Conservation (phyloP, 768 basidiomycete genomes). For the Gymnopilus junonius region DNA sequence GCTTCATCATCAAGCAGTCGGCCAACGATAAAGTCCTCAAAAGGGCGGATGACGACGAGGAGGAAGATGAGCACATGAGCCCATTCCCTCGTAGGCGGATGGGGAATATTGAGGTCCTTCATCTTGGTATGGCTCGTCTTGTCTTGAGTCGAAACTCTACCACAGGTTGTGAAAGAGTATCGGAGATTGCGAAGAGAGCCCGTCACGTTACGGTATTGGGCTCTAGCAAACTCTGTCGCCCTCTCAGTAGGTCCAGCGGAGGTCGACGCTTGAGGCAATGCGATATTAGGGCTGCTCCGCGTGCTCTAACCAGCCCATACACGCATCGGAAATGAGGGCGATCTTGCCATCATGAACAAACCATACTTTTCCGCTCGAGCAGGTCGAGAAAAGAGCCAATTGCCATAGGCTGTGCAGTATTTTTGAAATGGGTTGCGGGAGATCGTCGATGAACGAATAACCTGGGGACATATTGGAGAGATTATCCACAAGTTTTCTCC, state of each 20-base stretch:
- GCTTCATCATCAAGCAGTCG: background rate
- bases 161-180: background rate
- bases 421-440: background rate
- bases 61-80: background rate
- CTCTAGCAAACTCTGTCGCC: background rate
- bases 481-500: slow-evolving; percentile 16
- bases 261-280: background rate
- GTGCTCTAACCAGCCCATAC: no score
- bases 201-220: background rate
- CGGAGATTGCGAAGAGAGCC: background rate
- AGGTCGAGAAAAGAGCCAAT: slow-evolving; percentile 12
- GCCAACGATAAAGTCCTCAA: slow-evolving; percentile 2
- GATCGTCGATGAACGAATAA: slow-evolving; percentile 16
- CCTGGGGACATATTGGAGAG: background rate
- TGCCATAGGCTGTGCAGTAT: background rate
- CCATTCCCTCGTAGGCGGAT: background rate
- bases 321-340: no score
- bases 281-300: background rate
- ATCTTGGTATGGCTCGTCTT: slow-evolving; percentile 8
- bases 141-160: background rate
- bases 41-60: slow-evolving; percentile 9
- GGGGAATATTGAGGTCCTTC: slow-evolving; percentile 2
- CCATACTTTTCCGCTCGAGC: background rate
- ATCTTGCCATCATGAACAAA: background rate
- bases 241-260: background rate